phyloP scores from a whole-genome alignment of 805 yeast genomes.

The Candida xiaguanensis region DNA sequence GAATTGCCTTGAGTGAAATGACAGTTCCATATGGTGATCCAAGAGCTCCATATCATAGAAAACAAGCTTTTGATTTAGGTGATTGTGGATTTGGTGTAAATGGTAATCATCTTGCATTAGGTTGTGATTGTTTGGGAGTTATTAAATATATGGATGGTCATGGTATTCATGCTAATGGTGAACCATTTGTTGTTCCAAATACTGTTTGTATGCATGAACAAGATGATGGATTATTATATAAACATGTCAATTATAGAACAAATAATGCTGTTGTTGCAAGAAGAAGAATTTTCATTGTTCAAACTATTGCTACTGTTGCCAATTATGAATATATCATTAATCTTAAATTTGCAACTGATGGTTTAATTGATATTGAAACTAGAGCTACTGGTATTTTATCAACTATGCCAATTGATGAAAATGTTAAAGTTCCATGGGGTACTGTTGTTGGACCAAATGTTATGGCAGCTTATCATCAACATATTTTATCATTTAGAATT shows the following conservation, averaged over 20 bases:
- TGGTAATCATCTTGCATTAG: constrained; percentile 65
- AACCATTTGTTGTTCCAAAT: constrained; percentile 58
- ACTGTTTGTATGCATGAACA: constrained; percentile 80
- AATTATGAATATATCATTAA: constrained; percentile 78
- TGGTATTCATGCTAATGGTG: constrained; percentile 56
- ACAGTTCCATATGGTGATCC: constrained; percentile 88
- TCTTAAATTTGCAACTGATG: constrained; percentile 71
- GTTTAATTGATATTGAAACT: constrained; percentile 71
- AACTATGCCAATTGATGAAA: constrained; percentile 77
- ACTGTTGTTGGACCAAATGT: constrained; percentile 77
- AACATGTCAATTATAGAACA: constrained; percentile 79
- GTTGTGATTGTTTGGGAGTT: constrained; percentile 81
- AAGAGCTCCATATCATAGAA: constrained; percentile 74
- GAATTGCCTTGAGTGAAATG: constrained; percentile 76
- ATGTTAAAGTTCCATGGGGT: constrained; percentile 65
- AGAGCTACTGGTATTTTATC: constrained; percentile 86
- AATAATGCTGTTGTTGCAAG: constrained; percentile 67
- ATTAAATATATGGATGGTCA: constrained; percentile 69
- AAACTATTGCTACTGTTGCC: constrained; percentile 80
- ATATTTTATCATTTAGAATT: constrained; percentile 71
- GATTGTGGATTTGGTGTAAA: constrained; percentile 79
- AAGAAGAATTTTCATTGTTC: constrained; percentile 74
- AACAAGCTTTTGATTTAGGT: constrained; percentile 84
- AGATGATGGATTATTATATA: constrained; percentile 71
- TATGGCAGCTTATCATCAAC: constrained; percentile 84